Base-by-base conservation (phyloP, 495 filamentous ascomycete species). In the Aspergillus hancockii region DNA sequence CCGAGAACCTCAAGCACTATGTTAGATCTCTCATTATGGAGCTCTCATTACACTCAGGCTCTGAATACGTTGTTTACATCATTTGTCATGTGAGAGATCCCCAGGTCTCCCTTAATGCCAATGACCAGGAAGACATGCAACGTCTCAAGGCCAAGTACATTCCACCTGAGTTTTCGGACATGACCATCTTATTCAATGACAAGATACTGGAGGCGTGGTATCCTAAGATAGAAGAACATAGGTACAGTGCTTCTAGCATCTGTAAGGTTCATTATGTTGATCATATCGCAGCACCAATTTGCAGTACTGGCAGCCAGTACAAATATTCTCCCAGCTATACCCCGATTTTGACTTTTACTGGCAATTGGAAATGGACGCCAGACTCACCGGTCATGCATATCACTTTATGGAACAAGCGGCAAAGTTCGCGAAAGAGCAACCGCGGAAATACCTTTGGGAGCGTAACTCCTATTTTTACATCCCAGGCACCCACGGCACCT, bases 11-110 rank as follows among this genome's bases (percentile, higher is more conserved):
- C 58, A 81, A 83, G 58, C 81, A 87, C 55, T 80, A 83, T 13
- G 83, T 94, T 49, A 85, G 90, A 19, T 81, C 89, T 8, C 73
- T 92, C 53, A 80, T 93, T 62, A 85, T 82, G 14, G 90, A 94
- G 68, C 71, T 91, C n/a, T 84, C 82, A 8, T 73, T 94, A 8
- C 79, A 84, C 34, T 85, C 86, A 5, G 90, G 90, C 8, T 87
- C 86, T 18, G 86, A 90, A 71, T 93, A 90, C 65, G 77, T 88
- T 61, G 83, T 93, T 31, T 89, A 88, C 61, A 71, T 93, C 8
- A 79, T 92, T 50, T 79, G 92, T 19, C 85, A 93, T 49, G 81
- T 90, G 57, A 87, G 85, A 58, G 82, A 90, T 58, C 54, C 69
- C 50, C 61, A 67, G 22, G 62, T 83, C 47, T 67, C 77, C 10